Conservation (phyloP, 106 monocot species). For the Allium sativum region DNA sequence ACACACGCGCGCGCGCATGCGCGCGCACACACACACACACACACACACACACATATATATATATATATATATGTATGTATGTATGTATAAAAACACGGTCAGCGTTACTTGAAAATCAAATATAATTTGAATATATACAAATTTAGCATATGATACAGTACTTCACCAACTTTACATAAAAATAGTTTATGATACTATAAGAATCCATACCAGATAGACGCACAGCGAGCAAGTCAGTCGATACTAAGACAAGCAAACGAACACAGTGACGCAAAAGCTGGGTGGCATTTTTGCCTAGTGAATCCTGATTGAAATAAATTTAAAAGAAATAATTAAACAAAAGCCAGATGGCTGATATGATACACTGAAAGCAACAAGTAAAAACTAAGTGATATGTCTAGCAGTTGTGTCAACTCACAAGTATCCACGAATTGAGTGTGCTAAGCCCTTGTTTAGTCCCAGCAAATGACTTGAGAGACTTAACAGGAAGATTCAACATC, state of each 20-base stretch:
- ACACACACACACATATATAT: no score
- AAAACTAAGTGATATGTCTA: neutral
- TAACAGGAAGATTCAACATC: constrained; percentile 65
- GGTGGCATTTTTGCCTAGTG: constrained; percentile 95
- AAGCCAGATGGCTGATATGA: neutral
- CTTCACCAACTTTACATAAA: no score
- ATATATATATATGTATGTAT: no score
- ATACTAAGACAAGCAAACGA: constrained; percentile 83
- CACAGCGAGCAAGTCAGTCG: constrained; percentile 87
- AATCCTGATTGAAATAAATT: constrained; percentile 52
- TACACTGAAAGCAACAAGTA: no score
- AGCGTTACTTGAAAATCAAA: neutral
- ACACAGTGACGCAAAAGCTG: constrained; percentile 97
- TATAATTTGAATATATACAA: neutral
- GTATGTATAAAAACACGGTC: no score
- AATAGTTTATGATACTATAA: neutral
- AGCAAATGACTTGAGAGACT: constrained; percentile 68
- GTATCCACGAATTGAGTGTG: constrained; percentile 85
- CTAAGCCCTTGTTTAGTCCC: constrained; percentile 75
- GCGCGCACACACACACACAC: no score
- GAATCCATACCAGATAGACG: constrained; percentile 67
- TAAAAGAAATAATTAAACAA: constrained; percentile 10
- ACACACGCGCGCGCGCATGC: no score
- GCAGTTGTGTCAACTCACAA: constrained; percentile 42
- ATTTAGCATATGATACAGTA: no score